These are phyloP conservation scores for Eragrostis curvula DNA, from an alignment of 176 grass and related monocot genomes.

Conservation along the genomic window DNA sequence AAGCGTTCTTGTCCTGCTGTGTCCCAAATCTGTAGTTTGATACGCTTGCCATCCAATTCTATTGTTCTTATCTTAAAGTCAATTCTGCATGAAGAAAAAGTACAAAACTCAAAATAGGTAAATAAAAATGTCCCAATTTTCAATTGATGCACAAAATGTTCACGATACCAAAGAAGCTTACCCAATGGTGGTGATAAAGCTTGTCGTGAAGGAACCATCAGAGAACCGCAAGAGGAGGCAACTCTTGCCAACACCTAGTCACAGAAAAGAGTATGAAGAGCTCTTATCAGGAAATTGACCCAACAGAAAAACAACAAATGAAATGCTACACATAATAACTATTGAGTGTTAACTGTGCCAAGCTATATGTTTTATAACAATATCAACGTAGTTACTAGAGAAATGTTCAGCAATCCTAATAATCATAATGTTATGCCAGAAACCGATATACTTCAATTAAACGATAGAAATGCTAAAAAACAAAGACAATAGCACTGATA, in stretches of 20 bases:
- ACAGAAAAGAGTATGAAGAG: conserved; percentile 23
- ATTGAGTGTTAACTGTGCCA: neutral
- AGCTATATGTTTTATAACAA: neutral
- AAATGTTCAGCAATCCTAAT: neutral
- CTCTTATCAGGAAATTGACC: conserved; percentile 2
- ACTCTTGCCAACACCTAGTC: conserved; percentile 94
- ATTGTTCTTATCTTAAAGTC: conserved; percentile 97
- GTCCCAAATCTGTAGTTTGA: conserved; percentile 98
- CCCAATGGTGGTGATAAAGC: conserved; percentile 97
- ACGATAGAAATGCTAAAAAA: conserved; percentile 5
- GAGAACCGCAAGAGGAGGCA: conserved; percentile 92
- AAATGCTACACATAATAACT: neutral
- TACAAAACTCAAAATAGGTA: conserved; percentile 2
- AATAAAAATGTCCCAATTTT: conserved; percentile 9
- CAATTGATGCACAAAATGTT: conserved; percentile 16
- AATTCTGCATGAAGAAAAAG: conserved; percentile 59
- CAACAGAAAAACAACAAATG: neutral
- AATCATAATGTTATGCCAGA: neutral
- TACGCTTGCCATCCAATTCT: conserved; percentile 87
- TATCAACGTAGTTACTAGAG: conserved; percentile 3
- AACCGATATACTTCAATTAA: neutral
- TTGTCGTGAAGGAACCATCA: conserved; percentile 96
- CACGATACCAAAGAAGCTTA: conserved; percentile 37
- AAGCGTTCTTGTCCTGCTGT: conserved; percentile 97
- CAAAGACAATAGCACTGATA: neutral